phyloP scores from a whole-genome alignment of 2,329 filamentous ascomycete species.

The Lasiodiplodia sp. region DNA sequence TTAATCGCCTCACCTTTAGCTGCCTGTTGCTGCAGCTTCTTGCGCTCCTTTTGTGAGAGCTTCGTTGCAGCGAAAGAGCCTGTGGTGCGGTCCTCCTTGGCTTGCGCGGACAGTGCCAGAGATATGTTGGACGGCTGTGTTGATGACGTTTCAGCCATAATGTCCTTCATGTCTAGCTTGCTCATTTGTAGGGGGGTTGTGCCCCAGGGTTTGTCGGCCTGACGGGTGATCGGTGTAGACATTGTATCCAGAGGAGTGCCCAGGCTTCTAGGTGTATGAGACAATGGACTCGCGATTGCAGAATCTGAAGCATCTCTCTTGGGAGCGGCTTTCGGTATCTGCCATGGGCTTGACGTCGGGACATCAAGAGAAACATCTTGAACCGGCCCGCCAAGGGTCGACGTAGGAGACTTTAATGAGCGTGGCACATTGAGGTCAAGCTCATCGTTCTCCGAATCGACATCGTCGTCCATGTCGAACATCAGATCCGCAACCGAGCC shows the following conservation, averaged over 20 bases:
- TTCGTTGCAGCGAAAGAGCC: constrained; percentile 58
- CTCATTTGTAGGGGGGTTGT: constrained; percentile 61
- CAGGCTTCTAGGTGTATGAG: not conserved
- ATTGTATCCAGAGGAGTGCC: not conserved
- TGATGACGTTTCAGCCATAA: constrained; percentile 67
- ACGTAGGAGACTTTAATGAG: constrained; percentile 3
- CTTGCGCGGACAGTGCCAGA: constrained; percentile 57
- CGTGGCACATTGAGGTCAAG: constrained; percentile 7
- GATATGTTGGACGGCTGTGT: constrained; percentile 61
- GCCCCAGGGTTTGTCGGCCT: constrained; percentile 59
- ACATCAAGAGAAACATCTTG: not conserved
- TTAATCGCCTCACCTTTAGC: not conserved
- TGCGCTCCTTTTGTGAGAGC: constrained; percentile 90
- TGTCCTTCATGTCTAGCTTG: constrained; percentile 77
- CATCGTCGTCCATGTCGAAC: constrained; percentile 92
- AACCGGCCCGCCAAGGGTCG: constrained; percentile 8
- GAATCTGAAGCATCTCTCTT: constrained; percentile 1
- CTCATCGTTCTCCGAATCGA: constrained; percentile 37
- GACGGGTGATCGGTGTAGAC: not conserved
- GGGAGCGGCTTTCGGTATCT: not conserved
- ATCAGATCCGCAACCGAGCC: constrained; percentile 79
- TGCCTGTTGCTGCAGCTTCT: constrained; percentile 59
- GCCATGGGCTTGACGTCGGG: constrained; percentile 10
- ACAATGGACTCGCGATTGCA: not conserved
- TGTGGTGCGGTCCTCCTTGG: constrained; percentile 46